Conservation (phyloP, 495 filamentous ascomycete genomes). For the Penicillium steckii region DNA sequence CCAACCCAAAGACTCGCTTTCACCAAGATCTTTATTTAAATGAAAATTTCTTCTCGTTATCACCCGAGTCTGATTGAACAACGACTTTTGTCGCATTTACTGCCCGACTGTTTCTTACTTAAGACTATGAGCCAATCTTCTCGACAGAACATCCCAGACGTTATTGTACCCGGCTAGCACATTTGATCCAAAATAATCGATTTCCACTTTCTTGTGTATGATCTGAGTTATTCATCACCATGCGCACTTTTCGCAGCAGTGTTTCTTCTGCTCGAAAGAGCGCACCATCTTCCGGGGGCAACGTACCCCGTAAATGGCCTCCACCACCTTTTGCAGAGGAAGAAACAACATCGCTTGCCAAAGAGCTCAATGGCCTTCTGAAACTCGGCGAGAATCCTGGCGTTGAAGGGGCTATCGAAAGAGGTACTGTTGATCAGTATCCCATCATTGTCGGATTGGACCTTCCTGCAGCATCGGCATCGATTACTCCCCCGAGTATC, state of each 20-base stretch:
- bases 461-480: constrained; percentile 15
- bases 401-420: constrained; percentile 35
- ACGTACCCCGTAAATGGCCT: constrained; percentile 34
- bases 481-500: constrained; percentile 10
- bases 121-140: constrained; percentile 25
- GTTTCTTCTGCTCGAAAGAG: constrained; percentile 12
- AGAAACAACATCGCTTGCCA: constrained; percentile 39
- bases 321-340: constrained; percentile 47
- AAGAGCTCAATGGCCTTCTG: constrained; percentile 38
- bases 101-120: constrained; percentile 10
- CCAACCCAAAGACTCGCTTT: constrained; percentile 12
- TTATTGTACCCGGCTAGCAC: constrained; percentile 22
- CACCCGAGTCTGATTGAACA: constrained; percentile 6
- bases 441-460: constrained; percentile 40
- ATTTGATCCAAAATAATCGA: not conserved
- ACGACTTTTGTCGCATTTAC: constrained; percentile 8
- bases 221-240: constrained; percentile 12
- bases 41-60: constrained; percentile 7
- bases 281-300: not conserved
- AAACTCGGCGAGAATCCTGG: constrained; percentile 34
- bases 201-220: constrained; percentile 8
- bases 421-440: constrained; percentile 47
- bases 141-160: constrained; percentile 9
- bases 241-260: constrained; percentile 25
- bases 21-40: constrained; percentile 19